Percentiles rank a stretch among this genome's conserved stretches.
Conservation (phyloP, 2,329 filamentous ascomycete species). For the Ophiocordyceps camponoti-rufipedis region DNA sequence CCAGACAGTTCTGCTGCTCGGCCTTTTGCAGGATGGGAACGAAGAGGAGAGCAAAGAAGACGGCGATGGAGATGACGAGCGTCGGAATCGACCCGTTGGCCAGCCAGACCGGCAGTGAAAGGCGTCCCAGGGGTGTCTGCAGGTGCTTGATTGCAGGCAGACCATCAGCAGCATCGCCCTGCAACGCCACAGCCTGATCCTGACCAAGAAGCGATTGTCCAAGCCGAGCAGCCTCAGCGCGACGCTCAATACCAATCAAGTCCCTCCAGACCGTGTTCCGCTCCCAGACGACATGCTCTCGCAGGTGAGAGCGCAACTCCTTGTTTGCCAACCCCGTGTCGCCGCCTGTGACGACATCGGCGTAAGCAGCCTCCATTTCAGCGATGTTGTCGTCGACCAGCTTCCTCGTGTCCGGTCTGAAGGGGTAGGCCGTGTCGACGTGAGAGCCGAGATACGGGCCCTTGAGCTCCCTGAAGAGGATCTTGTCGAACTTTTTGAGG, state of each 20-base stretch:
- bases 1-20: constrained; percentile 92
- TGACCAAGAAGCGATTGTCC: constrained; percentile 69
- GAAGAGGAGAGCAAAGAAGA: constrained; percentile 59
- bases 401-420: constrained; percentile 53
- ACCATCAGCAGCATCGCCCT: constrained; percentile 53
- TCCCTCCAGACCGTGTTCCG: constrained; percentile 97
- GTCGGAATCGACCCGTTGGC: constrained; percentile 67
- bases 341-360: constrained; percentile 64
- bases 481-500: constrained; percentile 98
- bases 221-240: constrained; percentile 83
- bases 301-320: constrained; percentile 74
- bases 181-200: constrained; percentile 51
- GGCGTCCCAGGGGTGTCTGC: constrained; percentile 59
- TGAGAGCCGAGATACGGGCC: constrained; percentile 53
- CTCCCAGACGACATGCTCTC: constrained; percentile 98
- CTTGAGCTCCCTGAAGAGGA: constrained; percentile 65
- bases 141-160: constrained; percentile 46
- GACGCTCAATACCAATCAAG: constrained; percentile 93
- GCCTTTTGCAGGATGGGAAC: constrained; percentile 69
- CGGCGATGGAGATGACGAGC: constrained; percentile 46
- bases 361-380: constrained; percentile 63
- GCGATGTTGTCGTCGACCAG: constrained; percentile 52
- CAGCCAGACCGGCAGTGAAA: constrained; percentile 65
- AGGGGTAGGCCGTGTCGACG: constrained; percentile 68
- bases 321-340: constrained; percentile 61